Percentiles rank a stretch among this genome's conserved stretches.
Evolutionary conservation across 139 green algal genomes (phyloP).

Genomic region (Parachlorella kessleri): DNA sequence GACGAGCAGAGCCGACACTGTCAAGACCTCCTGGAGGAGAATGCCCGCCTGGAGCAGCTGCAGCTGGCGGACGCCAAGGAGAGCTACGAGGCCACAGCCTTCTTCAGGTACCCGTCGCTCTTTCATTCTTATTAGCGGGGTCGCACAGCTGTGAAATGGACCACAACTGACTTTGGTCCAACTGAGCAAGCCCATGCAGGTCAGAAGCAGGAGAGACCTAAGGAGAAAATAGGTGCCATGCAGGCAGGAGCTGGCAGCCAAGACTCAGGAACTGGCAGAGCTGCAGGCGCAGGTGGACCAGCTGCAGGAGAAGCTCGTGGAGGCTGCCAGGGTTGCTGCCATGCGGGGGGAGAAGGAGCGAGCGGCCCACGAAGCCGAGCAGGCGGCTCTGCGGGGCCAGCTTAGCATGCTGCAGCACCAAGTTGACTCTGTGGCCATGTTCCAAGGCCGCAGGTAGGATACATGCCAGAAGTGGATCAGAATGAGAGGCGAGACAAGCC

Average conservation of each 20-base stretch:
- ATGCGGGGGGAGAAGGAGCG: conserved; percentile 32
- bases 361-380: background rate
- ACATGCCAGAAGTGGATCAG: background rate
- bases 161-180: no score
- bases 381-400: conserved; percentile 1
- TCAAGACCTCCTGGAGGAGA: conserved; percentile 55
- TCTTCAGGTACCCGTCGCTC: no score
- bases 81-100: conserved; percentile 67
- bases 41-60: conserved; percentile 62
- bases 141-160: no score
- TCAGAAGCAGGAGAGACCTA: no score
- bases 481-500: no score
- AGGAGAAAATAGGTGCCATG: no score
- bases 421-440: no score
- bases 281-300: conserved; percentile 46
- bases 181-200: no score
- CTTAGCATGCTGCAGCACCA: no score
- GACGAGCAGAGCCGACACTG: background rate
- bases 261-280: conserved; percentile 61
- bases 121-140: no score
- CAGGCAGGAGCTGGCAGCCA: conserved; percentile 65
- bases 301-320: background rate
- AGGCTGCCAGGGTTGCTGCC: background rate
- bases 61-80: conserved; percentile 63
- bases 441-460: no score